A percentile compares a stretch with the other conserved stretches of the same genome.
phyloP scores from a whole-genome alignment of 257 asterid genomes.

The Penstemon barbatus region DNA sequence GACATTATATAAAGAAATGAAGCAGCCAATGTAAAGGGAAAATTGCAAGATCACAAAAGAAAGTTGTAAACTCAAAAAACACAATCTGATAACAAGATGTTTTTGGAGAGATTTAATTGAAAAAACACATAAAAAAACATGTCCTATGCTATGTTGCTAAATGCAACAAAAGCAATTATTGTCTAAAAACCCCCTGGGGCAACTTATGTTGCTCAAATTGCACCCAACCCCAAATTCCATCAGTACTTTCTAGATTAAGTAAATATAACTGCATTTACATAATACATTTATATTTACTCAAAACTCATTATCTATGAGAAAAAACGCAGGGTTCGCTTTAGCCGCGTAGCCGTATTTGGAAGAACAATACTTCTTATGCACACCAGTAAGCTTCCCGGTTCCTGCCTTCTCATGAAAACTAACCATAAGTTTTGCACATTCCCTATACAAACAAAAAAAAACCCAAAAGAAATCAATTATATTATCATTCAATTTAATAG shows the following conservation, averaged over 20 bases:
- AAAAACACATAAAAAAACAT: background rate
- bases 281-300: background rate
- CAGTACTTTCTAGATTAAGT: background rate
- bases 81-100: background rate
- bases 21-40: background rate
- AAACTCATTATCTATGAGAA: slow-evolving; percentile 35
- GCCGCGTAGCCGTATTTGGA: slow-evolving; percentile 71
- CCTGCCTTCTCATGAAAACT: slow-evolving; percentile 69
- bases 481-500: background rate
- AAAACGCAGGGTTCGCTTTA: slow-evolving; percentile 62
- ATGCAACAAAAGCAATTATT: background rate
- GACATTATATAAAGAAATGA: background rate
- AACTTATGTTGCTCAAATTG: slow-evolving; percentile 47
- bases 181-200: slow-evolving; percentile 20
- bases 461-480: background rate
- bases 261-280: slow-evolving; percentile 18
- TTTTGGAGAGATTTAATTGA: background rate
- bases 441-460: slow-evolving; percentile 39
- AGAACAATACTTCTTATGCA: slow-evolving; percentile 74
- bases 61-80: background rate
- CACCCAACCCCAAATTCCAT: background rate
- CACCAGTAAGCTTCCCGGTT: slow-evolving; percentile 70
- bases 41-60: background rate
- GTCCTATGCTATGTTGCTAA: background rate
- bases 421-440: slow-evolving; percentile 66